Evolutionary conservation across 495 filamentous ascomycete species (phyloP).

Genomic region (Oidiodendron maius): DNA sequence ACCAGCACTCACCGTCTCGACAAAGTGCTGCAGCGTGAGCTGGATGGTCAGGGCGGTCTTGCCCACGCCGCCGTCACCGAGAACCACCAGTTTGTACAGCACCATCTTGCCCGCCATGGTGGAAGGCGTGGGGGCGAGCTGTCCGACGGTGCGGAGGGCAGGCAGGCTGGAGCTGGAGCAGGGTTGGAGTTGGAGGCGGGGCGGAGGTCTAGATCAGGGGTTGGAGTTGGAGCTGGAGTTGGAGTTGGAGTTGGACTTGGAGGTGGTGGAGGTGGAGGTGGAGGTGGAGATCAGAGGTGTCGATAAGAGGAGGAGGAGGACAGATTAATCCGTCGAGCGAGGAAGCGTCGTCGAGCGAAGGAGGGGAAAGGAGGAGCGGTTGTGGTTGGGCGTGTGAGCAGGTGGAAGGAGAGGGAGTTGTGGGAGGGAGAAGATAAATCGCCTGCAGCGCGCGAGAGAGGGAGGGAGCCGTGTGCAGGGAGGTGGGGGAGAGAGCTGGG

Average conservation of each 20-base stretch:
- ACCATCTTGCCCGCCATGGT: constrained; percentile 76
- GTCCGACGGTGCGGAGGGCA: constrained; percentile 7
- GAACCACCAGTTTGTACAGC: constrained; percentile 96
- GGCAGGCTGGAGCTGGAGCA: constrained; percentile 2
- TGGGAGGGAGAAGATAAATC: no score
- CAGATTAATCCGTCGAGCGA: no score
- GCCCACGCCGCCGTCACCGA: constrained; percentile 88
- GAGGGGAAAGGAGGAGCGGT: no score
- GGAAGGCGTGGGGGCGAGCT: constrained; percentile 3
- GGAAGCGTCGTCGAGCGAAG: no score
- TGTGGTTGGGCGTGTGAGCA: no score
- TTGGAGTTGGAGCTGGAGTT: neutral
- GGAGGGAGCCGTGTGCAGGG: no score
- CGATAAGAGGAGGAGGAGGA: no score
- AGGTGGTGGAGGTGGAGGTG: neutral
- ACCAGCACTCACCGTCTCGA: constrained; percentile 40
- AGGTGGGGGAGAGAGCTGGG: no score
- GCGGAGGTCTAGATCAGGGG: neutral
- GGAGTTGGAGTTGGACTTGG: neutral
- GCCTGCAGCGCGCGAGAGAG: no score
- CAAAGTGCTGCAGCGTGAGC: constrained; percentile 62
- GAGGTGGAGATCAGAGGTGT: neutral
- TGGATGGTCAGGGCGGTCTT: constrained; percentile 98
- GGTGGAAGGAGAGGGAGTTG: no score
- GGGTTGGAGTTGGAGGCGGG: constrained; percentile 5